Evolutionary conservation across 2,329 filamentous ascomycete genomes (phyloP).

Genomic region (Ramularia endophylla): DNA sequence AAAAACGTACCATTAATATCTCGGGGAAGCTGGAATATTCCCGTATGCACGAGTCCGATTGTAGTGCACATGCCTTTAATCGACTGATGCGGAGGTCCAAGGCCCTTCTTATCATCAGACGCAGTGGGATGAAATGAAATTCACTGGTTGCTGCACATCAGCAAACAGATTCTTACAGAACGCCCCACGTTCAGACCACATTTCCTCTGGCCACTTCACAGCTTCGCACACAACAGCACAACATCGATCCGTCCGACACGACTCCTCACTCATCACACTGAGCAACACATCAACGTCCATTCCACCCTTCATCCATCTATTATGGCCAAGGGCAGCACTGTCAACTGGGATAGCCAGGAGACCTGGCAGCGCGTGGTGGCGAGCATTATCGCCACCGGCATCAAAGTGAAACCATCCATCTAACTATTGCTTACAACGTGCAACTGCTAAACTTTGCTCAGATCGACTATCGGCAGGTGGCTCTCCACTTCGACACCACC

Average conservation of each 20-base stretch:
- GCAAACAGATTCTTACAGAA: no score
- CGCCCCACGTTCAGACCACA: background rate
- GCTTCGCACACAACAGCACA: slow-evolving; percentile 1
- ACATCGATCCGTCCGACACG: background rate
- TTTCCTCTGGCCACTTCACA: background rate
- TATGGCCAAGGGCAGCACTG: slow-evolving; percentile 14
- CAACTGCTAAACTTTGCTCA: background rate
- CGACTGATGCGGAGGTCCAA: no score
- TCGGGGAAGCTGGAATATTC: no score
- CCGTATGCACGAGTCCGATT: no score
- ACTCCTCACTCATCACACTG: background rate
- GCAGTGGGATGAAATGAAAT: no score
- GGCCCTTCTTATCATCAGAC: no score
- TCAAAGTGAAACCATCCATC: slow-evolving; percentile 23
- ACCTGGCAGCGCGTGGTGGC: slow-evolving; percentile 37
- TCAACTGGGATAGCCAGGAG: slow-evolving; percentile 34
- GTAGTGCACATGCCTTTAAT: no score
- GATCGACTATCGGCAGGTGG: slow-evolving; percentile 29
- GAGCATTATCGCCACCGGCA: slow-evolving; percentile 33
- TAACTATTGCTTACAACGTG: background rate
- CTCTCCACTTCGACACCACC: slow-evolving; percentile 41
- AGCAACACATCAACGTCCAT: background rate
- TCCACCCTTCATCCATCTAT: background rate
- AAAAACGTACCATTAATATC: no score
- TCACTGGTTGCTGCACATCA: no score